Evolutionary conservation across 495 filamentous ascomycete genomes (phyloP), one percentile per base, ranked within the genome.

Genomic region (Evansstolkia leycettana): DNA sequence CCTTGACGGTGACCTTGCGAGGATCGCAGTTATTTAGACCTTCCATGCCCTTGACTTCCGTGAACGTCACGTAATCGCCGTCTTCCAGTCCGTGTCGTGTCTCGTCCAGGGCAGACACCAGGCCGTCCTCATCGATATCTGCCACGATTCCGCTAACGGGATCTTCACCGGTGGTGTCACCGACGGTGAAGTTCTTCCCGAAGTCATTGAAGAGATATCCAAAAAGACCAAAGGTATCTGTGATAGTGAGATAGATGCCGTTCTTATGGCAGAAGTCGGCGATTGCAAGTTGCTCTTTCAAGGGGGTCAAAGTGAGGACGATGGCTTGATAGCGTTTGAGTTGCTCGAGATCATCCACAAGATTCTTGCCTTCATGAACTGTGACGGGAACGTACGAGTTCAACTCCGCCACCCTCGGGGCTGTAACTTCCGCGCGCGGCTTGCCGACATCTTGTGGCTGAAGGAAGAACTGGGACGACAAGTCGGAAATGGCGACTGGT

Each of bases 161-260:
- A 33, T 80, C 81, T 58, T 99, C 92, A 40, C 92, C 92, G 8
- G 82, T 95, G 8, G 88, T 63, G 54, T 99, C 92, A 35, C 85
- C 78, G 25, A 87, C 70, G 7, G 82, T 80, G 55, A 96, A 96
- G 34, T 90, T 80, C 54, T 90, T 76, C 41, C 92, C 92, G 52
- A 95, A 96, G 51, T 99, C 92, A 49, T 89, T 94, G 67, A 96
- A 99, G 40, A 99, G 81, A 39, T 78, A 78, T 14, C 92, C 92
- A 58, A 99, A 99, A 20, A 99, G 68, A 35, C 92, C 92, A 43
- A 82, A 93, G 2, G 81, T 93, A 48, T 94, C 85, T 11, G 84
- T 71, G 30, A 84, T 75, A 24, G 95, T 80, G 31, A 96, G 55
- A 50, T 83, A 92, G 40, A 96, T 95, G 34, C 83, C 80, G 49